These are phyloP conservation scores for Cladosporium sp. DNA, from an alignment of 2,329 filamentous ascomycete species.

Conservation along the genomic window DNA sequence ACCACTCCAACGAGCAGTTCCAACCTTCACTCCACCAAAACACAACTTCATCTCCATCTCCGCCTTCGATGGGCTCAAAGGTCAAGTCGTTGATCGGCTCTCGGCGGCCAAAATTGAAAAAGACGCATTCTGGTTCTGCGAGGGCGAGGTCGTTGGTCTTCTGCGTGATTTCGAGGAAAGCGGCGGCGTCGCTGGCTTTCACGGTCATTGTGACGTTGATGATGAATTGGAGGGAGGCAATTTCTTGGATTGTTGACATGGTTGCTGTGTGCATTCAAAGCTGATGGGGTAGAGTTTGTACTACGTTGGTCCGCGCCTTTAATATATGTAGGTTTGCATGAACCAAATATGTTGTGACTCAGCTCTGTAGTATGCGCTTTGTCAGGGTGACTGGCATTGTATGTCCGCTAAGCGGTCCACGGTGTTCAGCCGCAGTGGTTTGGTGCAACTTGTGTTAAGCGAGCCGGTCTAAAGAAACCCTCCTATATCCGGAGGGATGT, in stretches of 20 bases:
- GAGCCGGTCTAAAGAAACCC: too few species aligned
- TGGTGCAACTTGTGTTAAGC: too few species aligned
- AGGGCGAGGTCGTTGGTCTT: conserved; percentile 14
- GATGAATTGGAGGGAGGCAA: conserved; percentile 7
- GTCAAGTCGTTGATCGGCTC: neutral
- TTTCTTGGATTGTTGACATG: neutral
- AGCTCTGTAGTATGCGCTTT: neutral
- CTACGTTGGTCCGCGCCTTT: neutral
- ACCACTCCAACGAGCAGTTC: conserved; percentile 16
- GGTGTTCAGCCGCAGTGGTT: too few species aligned
- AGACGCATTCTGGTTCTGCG: conserved; percentile 16
- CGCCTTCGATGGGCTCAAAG: neutral
- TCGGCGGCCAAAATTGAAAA: conserved; percentile 14
- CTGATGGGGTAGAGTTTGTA: neutral
- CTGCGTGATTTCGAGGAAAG: conserved; percentile 16
- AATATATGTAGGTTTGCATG: neutral
- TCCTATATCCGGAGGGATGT: too few species aligned
- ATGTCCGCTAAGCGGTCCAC: neutral
- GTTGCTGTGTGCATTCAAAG: neutral
- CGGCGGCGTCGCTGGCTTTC: conserved; percentile 11
- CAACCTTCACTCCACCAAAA: conserved; percentile 21
- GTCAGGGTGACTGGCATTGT: neutral
- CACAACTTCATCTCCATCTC: conserved; percentile 1
- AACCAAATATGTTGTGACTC: neutral
- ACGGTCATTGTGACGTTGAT: conserved; percentile 18